Base-by-base conservation (phyloP, 441 rosid genomes). In the Populus hybrid region DNA sequence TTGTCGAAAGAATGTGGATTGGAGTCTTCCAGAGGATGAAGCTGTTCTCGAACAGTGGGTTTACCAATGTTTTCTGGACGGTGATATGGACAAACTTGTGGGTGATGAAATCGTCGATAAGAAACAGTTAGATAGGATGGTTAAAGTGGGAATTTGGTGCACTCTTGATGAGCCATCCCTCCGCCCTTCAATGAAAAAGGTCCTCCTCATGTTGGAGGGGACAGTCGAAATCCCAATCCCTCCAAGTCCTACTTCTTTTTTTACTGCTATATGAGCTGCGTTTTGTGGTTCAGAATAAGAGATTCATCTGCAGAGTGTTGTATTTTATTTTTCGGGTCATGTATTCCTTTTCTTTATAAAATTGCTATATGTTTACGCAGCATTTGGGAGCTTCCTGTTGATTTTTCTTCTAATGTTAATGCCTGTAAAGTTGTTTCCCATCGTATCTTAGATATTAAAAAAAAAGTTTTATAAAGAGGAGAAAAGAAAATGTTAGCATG, bases 131-230 rank as follows among this genome's bases (percentile, higher is more conserved):
- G 79, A 77, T 14, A 75, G 78, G 10, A 72, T 73, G 70, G 53
- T 78, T 18, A 74, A 63, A 64, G 79, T 83, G 5, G 84, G 84
- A 4, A 69, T 87, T 0, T 80, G 84, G 85, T 85, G 88, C 65
- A 73, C 83, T 24, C 40, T 61, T 0, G 82, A 80, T 8, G 85
- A 87, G 11, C 84, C 86, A 7, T 68, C 75, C 0, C 40, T 85
- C 23, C 82, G 84, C 11, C 85, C 84, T 73, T 83, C 82, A 14
- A 46, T 84, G 82, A 77, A 80, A 65, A 78, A 69, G 50, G 84
- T 82, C 5, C 61, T 81, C 10, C 30, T 82, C 26, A 82, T 81
- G 86, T 65, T 84, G 72, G 86, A 82, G 79, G 86, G 87, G 46
- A 79, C 76, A 4, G 76, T 75, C 11, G 83, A 82, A 59, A 71